phyloP scores from a whole-genome alignment of 306 rosid genomes.

The Potentilla sterilis region DNA sequence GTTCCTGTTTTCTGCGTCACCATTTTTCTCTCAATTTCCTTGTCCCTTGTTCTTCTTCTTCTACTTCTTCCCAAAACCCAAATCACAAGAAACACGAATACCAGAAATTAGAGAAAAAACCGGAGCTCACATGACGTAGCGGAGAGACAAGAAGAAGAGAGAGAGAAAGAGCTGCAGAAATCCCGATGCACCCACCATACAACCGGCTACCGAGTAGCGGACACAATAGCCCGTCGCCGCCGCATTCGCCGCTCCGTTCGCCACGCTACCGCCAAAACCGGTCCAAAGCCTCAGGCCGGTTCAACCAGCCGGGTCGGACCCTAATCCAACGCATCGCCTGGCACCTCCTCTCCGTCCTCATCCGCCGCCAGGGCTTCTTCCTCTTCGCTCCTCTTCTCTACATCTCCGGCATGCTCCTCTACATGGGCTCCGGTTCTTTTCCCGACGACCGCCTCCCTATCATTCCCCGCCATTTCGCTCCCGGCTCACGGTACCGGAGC shows the following conservation, averaged over 20 bases:
- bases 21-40: not conserved
- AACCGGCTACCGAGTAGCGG: conserved; percentile 93
- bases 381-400: conserved; percentile 95
- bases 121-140: not conserved
- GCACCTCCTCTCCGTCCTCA: conserved; percentile 67
- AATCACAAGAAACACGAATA: not conserved
- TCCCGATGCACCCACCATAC: conserved; percentile 72
- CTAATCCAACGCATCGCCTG: conserved; percentile 60
- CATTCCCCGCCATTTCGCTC: conserved; percentile 61
- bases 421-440: conserved; percentile 75
- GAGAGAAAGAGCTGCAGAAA: conserved; percentile 14
- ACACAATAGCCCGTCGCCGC: conserved; percentile 89
- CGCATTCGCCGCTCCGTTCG: conserved; percentile 79
- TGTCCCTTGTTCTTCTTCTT: not conserved
- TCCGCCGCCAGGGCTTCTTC: conserved; percentile 85
- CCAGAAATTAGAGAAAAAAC: not conserved
- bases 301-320: conserved; percentile 46
- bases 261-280: conserved; percentile 72
- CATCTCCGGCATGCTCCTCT: conserved; percentile 84
- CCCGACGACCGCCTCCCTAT: conserved; percentile 57
- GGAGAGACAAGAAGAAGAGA: not conserved
- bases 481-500: conserved; percentile 81
- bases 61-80: not conserved
- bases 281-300: conserved; percentile 54
- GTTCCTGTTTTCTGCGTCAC: not conserved